A percentile compares a stretch with the other conserved stretches of the same genome.
Conservation (phyloP, 73 alveolate genomes). For the Diophrys sp. region DNA sequence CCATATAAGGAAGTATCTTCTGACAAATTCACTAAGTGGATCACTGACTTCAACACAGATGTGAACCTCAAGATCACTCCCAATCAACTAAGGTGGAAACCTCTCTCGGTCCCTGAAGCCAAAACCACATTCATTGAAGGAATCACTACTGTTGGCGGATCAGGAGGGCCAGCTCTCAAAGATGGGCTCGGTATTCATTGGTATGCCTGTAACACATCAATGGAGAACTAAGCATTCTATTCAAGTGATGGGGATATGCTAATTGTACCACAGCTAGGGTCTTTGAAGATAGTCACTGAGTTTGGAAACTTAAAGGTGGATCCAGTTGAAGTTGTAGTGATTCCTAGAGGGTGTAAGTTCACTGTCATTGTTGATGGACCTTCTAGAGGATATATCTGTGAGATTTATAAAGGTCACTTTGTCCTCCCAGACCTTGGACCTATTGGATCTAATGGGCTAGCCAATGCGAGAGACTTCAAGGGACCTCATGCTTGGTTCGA, state of each 20-base stretch:
- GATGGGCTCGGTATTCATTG: slow-evolving; percentile 72
- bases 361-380: slow-evolving; percentile 58
- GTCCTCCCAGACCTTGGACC: slow-evolving; percentile 89
- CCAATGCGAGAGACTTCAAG: slow-evolving; percentile 81
- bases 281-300: slow-evolving; percentile 72
- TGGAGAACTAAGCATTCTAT: slow-evolving; percentile 74
- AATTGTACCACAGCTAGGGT: slow-evolving; percentile 81
- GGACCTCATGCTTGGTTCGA: slow-evolving; percentile 78
- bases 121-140: slow-evolving; percentile 72
- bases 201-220: slow-evolving; percentile 76
- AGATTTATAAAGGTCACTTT: slow-evolving; percentile 75
- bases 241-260: slow-evolving; percentile 81
- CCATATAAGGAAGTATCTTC: slow-evolving; percentile 44
- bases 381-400: slow-evolving; percentile 82
- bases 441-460: slow-evolving; percentile 91
- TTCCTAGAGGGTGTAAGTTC: slow-evolving; percentile 88
- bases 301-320: slow-evolving; percentile 67
- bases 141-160: slow-evolving; percentile 71
- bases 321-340: slow-evolving; percentile 73
- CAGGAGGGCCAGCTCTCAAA: slow-evolving; percentile 83
- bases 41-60: slow-evolving; percentile 47
- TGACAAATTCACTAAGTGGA: slow-evolving; percentile 22
- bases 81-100: slow-evolving; percentile 65
- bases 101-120: slow-evolving; percentile 50
- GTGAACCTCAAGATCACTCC: slow-evolving; percentile 68